phyloP scores from a whole-genome alignment of 768 basidiomycete genomes.

The Boletus patriciae region DNA sequence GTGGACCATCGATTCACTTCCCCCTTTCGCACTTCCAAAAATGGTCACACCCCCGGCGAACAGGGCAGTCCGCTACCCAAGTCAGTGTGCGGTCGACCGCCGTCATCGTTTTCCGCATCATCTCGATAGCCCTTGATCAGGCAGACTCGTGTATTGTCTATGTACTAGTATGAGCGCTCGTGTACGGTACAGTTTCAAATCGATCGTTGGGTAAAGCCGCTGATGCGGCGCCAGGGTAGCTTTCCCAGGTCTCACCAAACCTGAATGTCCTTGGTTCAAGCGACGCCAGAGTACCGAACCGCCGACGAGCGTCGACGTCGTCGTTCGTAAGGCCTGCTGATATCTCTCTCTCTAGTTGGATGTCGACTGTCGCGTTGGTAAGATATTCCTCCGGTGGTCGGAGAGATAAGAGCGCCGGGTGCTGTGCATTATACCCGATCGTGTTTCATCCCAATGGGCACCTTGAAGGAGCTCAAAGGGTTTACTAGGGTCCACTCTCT shows the following conservation, averaged over 20 bases:
- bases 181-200: neutral
- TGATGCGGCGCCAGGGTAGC: neutral
- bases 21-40: neutral
- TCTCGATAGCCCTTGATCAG: neutral
- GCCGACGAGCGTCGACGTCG: neutral
- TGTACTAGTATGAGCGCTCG: neutral
- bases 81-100: neutral
- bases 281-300: neutral
- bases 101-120: neutral
- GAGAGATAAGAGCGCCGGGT: neutral
- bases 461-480: neutral
- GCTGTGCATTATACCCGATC: neutral
- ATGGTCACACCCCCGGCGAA: neutral
- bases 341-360: neutral
- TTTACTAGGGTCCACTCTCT: neutral
- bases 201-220: neutral
- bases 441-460: conserved; percentile 1
- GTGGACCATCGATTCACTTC: neutral
- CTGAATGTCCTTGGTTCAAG: neutral
- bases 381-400: neutral
- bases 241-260: neutral
- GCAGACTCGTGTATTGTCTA: neutral
- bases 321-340: neutral
- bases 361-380: neutral
- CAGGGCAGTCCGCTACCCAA: neutral